phyloP scores from a whole-genome alignment of 306 rosid genomes.

The Arachis hypogaea region DNA sequence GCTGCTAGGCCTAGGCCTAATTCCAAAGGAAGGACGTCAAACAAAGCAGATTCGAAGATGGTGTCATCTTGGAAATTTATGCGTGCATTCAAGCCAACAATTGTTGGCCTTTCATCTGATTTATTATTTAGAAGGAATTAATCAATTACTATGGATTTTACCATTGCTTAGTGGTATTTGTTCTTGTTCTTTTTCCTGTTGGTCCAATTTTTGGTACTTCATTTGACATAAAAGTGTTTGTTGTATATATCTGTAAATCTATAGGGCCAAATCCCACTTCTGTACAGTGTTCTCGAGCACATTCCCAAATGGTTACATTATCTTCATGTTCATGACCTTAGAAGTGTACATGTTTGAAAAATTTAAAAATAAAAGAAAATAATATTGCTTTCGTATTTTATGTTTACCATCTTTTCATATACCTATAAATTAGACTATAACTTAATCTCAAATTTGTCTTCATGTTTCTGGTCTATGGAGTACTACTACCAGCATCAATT shows the following conservation, averaged over 20 bases:
- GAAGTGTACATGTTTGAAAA: constrained; percentile 1
- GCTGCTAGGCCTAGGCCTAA: constrained; percentile 46
- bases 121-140: constrained; percentile 60
- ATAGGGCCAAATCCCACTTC: constrained; percentile 33
- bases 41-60: constrained; percentile 46
- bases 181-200: constrained; percentile 34
- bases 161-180: constrained; percentile 37
- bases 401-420: not conserved
- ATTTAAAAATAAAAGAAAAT: not conserved
- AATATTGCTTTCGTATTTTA: not conserved
- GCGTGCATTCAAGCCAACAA: constrained; percentile 72
- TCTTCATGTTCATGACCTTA: constrained; percentile 2
- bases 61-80: constrained; percentile 69
- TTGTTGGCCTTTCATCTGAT: constrained; percentile 63
- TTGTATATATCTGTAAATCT: constrained; percentile 47
- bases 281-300: constrained; percentile 43
- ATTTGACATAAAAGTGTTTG: constrained; percentile 35
- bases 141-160: constrained; percentile 41
- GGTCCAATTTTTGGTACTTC: constrained; percentile 47
- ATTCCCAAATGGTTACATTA: not conserved
- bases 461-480: too few relatives aligned
- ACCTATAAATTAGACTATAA: not conserved
- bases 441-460: not conserved
- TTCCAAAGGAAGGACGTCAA: constrained; percentile 51
- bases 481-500: too few relatives aligned